A percentile compares a stretch with the other conserved stretches of the same genome.
Evolutionary conservation across 345 rosid species (phyloP).

Genomic region (Cardamine occulta): DNA sequence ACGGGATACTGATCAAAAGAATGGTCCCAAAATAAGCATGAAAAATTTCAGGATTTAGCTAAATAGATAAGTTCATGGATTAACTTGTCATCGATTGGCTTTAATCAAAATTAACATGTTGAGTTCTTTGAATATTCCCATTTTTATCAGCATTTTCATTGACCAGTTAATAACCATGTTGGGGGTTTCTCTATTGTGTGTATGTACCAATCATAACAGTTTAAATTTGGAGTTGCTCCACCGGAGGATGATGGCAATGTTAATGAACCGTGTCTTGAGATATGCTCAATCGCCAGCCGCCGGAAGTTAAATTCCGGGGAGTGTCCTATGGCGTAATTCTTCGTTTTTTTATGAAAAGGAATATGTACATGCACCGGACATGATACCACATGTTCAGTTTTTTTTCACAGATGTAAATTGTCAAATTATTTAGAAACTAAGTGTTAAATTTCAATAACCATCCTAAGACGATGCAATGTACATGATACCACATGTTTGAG

Average conservation of each 20-base stretch:
- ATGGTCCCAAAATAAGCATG: not conserved
- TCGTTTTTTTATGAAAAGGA: slow-evolving; percentile 4
- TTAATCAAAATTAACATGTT: not conserved
- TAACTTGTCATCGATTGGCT: not conserved
- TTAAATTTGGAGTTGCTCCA: slow-evolving; percentile 78
- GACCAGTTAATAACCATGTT: not conserved
- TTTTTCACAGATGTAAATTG: too few relatives aligned
- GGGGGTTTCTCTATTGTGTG: not conserved
- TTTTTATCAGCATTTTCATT: not conserved
- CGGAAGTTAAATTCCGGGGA: slow-evolving; percentile 41
- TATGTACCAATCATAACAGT: slow-evolving; percentile 51
- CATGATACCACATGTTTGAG: too few relatives aligned
- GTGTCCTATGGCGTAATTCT: slow-evolving; percentile 66
- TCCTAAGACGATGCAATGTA: too few relatives aligned
- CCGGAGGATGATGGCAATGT: slow-evolving; percentile 64
- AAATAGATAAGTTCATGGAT: not conserved
- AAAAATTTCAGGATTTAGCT: not conserved
- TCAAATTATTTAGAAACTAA: too few relatives aligned
- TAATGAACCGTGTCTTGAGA: slow-evolving; percentile 76
- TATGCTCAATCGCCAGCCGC: slow-evolving; percentile 64
- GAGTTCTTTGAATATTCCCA: not conserved
- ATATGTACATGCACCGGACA: slow-evolving; percentile 13
- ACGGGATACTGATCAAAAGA: too few relatives aligned
- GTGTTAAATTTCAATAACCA: too few relatives aligned
- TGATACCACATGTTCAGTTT: too few relatives aligned